Base-by-base conservation (phyloP, 2,329 filamentous ascomycete genomes). In the Diaporthe citri region DNA sequence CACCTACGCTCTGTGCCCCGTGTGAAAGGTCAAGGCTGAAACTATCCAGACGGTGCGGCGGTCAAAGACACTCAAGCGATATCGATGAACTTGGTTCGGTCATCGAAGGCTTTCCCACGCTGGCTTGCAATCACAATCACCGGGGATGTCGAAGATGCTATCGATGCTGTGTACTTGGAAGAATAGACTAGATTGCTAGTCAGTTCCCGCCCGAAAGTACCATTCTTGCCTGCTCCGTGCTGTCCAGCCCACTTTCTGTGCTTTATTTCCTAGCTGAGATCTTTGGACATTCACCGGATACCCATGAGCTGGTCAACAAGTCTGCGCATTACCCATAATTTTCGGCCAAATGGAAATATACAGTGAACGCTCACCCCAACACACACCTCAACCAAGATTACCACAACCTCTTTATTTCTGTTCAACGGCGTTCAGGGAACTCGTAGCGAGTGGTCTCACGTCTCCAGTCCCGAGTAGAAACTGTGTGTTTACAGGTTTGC, bases 1-100 rank as follows among this genome's bases (percentile, higher is more conserved):
- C 56, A 71, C 31, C 46, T 55, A 46, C 67, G 71, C 36, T 52
- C 62, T 43, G 36, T 59, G 41, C 31, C 31, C 5, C 36, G 46
- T 73, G 73, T 64, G 57, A 72, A 55, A 28, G 46, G n/a, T 20
- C 70, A 64, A 48, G 57, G 57, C 57, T 55, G 41, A 72, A 52
- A 17, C 31, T 17, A 67, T 39, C 64, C 46, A 25, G 64, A 36
- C 20, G 64, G 46, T 13, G 31, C 46, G 31, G n/a, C 64, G 64
- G 46, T 67, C 64, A 25, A 36, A 67, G n/a, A 67, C 41, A 12
- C 31, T 52, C 10, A 25, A 25, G 46, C 46, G 48, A 55, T 20
- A 55, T 69, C 64, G n/a, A 41, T 28, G 25, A 28, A 28, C 17
- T n/a, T 48, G 48, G 48, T 31, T 41, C 31, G 48, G 31, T 55